Conservation (phyloP, 768 basidiomycete genomes). For the Pholiota conissans region DNA sequence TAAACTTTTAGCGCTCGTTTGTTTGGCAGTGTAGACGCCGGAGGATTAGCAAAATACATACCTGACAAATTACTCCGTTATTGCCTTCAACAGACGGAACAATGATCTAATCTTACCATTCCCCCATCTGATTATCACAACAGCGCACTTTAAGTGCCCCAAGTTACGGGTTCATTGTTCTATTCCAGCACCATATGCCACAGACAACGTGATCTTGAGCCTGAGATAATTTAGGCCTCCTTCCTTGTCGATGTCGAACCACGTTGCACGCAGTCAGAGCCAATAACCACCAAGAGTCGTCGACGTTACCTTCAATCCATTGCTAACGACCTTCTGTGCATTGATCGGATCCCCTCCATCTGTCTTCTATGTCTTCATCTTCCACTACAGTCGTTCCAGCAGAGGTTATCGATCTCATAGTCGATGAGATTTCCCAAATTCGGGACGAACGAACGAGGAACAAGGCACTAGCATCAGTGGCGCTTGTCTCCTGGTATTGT, state of each 20-base stretch:
- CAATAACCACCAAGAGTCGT: too few relatives aligned
- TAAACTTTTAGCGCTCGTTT: not conserved
- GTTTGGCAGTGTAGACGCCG: not conserved
- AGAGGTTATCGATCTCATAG: slow-evolving; percentile 18
- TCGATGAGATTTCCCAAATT: slow-evolving; percentile 14
- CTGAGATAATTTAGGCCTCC: not conserved
- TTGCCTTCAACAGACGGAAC: too few relatives aligned
- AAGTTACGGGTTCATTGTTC: too few relatives aligned
- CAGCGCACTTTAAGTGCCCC: too few relatives aligned
- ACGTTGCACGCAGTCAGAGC: too few relatives aligned
- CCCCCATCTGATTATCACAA: too few relatives aligned
- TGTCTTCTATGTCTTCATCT: not conserved
- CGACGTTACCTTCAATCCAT: too few relatives aligned
- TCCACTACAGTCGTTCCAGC: not conserved
- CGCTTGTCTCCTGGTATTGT: slow-evolving; percentile 18
- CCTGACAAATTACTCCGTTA: too few relatives aligned
- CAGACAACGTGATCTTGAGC: not conserved
- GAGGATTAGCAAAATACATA: too few relatives aligned
- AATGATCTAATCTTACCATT: not conserved
- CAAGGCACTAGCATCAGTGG: slow-evolving; percentile 10
- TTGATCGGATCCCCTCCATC: not conserved
- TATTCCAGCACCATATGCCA: too few relatives aligned
- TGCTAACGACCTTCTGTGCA: not conserved
- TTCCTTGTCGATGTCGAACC: not conserved
- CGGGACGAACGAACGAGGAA: slow-evolving; percentile 6